Conservation (phyloP, 768 basidiomycete species). For the Naganishia kalamii region DNA sequence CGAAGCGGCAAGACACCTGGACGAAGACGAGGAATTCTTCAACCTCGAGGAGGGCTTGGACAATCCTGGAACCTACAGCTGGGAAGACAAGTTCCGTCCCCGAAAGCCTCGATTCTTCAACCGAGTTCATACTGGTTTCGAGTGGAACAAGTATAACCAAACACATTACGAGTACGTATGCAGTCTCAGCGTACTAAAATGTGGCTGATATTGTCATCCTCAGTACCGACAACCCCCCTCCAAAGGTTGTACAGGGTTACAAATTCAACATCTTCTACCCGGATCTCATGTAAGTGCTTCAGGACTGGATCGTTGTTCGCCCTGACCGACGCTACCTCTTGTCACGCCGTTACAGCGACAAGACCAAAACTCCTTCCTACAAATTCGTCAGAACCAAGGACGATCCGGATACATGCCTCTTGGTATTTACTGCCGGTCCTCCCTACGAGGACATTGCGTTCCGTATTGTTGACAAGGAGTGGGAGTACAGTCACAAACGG, state of each 20-base stretch:
- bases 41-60: constrained; percentile 83
- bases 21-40: constrained; percentile 93
- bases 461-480: constrained; percentile 92
- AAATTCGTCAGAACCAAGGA: constrained; percentile 88
- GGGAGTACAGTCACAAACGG: constrained; percentile 98
- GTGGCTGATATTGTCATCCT: background rate
- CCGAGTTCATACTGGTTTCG: constrained; percentile 96
- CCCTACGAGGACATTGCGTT: constrained; percentile 99
- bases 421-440: constrained; percentile 92
- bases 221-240: constrained; percentile 96
- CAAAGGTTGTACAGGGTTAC: constrained; percentile 98
- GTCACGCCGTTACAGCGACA: constrained; percentile 94
- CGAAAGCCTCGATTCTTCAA: constrained; percentile 98
- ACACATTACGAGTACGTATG: constrained; percentile 93
- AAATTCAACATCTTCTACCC: constrained; percentile 99
- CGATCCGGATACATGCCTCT: constrained; percentile 86
- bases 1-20: constrained; percentile 62
- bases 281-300: constrained; percentile 74
- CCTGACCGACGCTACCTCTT: constrained; percentile 87
- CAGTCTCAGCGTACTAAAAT: too few relatives aligned
- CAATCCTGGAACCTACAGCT: constrained; percentile 80
- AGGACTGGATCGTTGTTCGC: background rate
- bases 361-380: constrained; percentile 92
- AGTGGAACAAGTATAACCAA: constrained; percentile 99
- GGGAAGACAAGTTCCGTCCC: constrained; percentile 98